Evolutionary conservation across 768 basidiomycete genomes (phyloP), one percentile per base, ranked within the genome.

Genomic region (Neoboletus brunneissimus): DNA sequence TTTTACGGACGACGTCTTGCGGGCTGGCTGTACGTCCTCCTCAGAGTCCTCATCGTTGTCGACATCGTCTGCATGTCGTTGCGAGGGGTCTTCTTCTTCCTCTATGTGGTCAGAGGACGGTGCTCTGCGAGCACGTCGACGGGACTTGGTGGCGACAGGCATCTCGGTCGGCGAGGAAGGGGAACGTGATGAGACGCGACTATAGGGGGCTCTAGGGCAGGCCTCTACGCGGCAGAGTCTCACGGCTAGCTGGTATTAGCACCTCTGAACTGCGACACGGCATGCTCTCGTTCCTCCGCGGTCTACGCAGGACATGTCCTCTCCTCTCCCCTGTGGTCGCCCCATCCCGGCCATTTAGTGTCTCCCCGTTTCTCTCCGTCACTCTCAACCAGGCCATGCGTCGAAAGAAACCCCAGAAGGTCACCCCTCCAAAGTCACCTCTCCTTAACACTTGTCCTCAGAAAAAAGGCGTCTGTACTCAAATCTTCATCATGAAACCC

Each of bases 371-470:
- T n/a, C 65, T 83, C 9, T 72, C 74, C 53, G 79, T 79, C 31
- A 96, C 94, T 1, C 81, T 96, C 63, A 94, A 94, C 73, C 94
- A 96, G 72, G 86, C 93, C 34, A 88, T 93, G 73, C 81, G 87
- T 22, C 82, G 89, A 38, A 91, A 91, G 76, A 79, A 81, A 60
- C 81, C 81, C 23, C 77, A 78, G 37, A 73, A 69, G 52, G 62
- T 74, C 51, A 76, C 77, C 61, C 68, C 76, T 16, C 63, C 73
- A 45, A 82, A 83, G 61, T 87, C 95, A 0, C 97, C 97, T 0
- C 82, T 95, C 11, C 82, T 99, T 18, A 77, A 89, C 51, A 77
- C 72, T 25, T 87, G 83, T 66, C 91, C 89, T 8, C 95, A 98
- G 76, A 84, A 85, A 65, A 97, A 97, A 68, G 97, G 91, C 46